Percentiles rank a stretch among this genome's conserved stretches.
Conservation (phyloP, 306 rosid genomes). For the Dalbergia cultrata region DNA sequence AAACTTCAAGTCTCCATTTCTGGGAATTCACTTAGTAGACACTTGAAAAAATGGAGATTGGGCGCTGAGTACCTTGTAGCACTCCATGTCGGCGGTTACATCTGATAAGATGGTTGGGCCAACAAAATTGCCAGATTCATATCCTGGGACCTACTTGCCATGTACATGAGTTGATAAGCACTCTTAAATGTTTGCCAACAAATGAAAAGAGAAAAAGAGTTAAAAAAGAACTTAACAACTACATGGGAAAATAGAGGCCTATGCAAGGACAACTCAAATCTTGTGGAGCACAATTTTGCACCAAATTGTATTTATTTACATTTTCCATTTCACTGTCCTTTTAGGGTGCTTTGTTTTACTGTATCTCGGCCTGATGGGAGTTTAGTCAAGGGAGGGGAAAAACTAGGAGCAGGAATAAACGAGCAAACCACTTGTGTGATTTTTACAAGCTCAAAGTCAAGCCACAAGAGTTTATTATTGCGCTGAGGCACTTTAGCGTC, state of each 20-base stretch:
- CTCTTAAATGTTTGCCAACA: background rate
- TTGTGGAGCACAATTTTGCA: background rate
- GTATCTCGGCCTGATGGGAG: too few relatives aligned
- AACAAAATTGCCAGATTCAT: slow-evolving; percentile 91
- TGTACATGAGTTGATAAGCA: slow-evolving; percentile 26
- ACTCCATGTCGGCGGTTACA: slow-evolving; percentile 76
- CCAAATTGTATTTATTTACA: background rate
- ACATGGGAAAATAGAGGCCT: slow-evolving; percentile 9
- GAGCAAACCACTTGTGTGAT: too few relatives aligned
- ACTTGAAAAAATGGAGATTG: background rate
- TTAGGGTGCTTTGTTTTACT: too few relatives aligned
- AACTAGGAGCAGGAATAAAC: too few relatives aligned
- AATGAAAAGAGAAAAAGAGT: background rate
- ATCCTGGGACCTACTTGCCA: slow-evolving; percentile 80
- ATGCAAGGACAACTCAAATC: slow-evolving; percentile 2
- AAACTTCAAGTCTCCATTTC: slow-evolving; percentile 32
- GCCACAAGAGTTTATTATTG: too few relatives aligned
- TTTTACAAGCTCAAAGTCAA: too few relatives aligned
- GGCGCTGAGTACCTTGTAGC: slow-evolving; percentile 74
- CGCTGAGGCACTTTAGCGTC: too few relatives aligned
- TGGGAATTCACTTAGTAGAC: slow-evolving; percentile 20
- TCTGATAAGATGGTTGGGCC: slow-evolving; percentile 89
- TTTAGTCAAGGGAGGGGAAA: too few relatives aligned
- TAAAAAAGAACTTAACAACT: background rate
- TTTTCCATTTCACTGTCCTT: too few relatives aligned